Percentiles rank a stretch among this genome's conserved stretches.
Conservation (phyloP, 176 grass and related monocot genomes). For the Aegilops longissima region DNA sequence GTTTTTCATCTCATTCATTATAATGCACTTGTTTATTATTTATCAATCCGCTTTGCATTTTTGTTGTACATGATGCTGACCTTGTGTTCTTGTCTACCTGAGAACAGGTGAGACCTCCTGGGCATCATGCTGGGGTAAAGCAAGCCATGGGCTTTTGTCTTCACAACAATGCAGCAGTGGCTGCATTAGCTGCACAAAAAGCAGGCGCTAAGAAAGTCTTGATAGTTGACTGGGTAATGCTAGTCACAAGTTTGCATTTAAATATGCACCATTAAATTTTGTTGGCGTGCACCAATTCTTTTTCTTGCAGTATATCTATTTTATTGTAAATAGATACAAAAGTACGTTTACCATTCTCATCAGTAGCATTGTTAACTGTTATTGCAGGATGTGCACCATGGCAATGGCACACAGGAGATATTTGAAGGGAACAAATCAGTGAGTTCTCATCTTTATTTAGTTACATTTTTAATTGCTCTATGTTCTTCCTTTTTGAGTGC, state of each 20-base stretch:
- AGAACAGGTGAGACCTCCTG: constrained; percentile 90
- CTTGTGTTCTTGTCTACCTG: not conserved
- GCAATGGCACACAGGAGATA: constrained; percentile 98
- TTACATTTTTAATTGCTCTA: not conserved
- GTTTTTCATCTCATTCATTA: constrained; percentile 12
- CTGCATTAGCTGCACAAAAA: constrained; percentile 86
- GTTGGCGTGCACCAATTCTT: not conserved
- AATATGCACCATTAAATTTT: constrained; percentile 10
- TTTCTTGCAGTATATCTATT: not conserved
- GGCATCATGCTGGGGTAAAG: constrained; percentile 90
- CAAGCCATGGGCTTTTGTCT: constrained; percentile 99
- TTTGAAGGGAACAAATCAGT: constrained; percentile 85
- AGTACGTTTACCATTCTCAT: constrained; percentile 4
- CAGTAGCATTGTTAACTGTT: constrained; percentile 23
- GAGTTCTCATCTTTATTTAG: constrained; percentile 38
- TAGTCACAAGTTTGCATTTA: constrained; percentile 32
- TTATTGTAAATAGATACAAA: not conserved
- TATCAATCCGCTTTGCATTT: constrained; percentile 11
- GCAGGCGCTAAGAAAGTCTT: constrained; percentile 94
- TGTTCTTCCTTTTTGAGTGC: not conserved
- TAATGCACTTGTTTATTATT: not conserved
- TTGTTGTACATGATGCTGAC: constrained; percentile 9
- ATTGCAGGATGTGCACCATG: constrained; percentile 95
- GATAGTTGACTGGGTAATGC: constrained; percentile 97
- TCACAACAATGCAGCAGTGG: constrained; percentile 94